Evolutionary conservation across 768 basidiomycete species (phyloP).

Genomic region (Fibroporia radiculosa): DNA sequence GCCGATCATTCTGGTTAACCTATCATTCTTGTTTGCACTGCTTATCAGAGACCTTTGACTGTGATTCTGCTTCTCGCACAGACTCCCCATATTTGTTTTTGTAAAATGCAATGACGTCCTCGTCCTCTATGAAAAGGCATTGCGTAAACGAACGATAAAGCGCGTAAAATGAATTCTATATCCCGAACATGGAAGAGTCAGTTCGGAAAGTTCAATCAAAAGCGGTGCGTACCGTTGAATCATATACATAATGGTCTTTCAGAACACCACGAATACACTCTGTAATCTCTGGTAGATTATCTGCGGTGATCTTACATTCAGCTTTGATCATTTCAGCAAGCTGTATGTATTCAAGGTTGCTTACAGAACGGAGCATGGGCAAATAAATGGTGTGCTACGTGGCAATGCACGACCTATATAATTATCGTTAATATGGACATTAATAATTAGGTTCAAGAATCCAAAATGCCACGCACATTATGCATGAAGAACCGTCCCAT

Average conservation of each 20-base stretch:
- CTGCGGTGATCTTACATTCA: too few relatives aligned
- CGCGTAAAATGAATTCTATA: constrained; percentile 48
- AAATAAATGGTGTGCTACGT: constrained; percentile 56
- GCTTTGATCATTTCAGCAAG: too few relatives aligned
- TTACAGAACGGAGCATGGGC: constrained; percentile 58
- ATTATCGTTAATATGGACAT: too few relatives aligned
- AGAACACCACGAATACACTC: constrained; percentile 44
- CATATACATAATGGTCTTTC: constrained; percentile 51
- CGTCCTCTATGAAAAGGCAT: constrained; percentile 57
- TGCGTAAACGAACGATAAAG: constrained; percentile 53
- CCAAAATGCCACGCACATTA: constrained; percentile 14
- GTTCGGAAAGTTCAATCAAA: too few relatives aligned
- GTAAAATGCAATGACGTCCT: constrained; percentile 55
- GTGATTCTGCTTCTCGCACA: constrained; percentile 23
- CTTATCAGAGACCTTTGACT: too few relatives aligned
- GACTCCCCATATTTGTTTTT: constrained; percentile 43
- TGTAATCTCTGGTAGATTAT: too few relatives aligned
- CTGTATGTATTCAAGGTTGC: constrained; percentile 45
- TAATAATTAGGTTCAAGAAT: too few relatives aligned
- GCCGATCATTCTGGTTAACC: too few relatives aligned
- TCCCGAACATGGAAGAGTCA: too few relatives aligned
- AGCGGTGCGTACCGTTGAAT: constrained; percentile 38
- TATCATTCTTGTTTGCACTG: too few relatives aligned
- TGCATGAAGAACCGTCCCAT: constrained; percentile 24
- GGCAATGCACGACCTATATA: constrained; percentile 28